Evolutionary conservation across 352 stramenopile genomes (phyloP).

Genomic region (Phytophthora fragariae): DNA sequence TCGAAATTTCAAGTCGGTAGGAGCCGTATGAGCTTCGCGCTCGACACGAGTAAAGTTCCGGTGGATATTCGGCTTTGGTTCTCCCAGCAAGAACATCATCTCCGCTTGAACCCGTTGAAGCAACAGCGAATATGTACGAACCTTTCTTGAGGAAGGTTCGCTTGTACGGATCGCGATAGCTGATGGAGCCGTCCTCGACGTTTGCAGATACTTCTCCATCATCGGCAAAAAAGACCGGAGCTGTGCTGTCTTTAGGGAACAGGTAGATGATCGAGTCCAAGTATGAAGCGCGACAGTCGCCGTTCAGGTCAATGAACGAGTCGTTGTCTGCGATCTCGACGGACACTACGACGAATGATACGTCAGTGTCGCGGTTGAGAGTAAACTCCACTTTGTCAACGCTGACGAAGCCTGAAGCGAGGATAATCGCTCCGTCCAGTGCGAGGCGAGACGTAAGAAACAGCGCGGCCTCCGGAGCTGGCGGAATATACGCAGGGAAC

Average conservation of each 20-base stretch:
- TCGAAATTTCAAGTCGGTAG: background rate
- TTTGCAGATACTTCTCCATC: constrained; percentile 42
- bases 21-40: constrained; percentile 4
- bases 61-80: constrained; percentile 22
- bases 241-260: constrained; percentile 43
- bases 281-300: constrained; percentile 63
- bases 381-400: constrained; percentile 65
- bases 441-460: constrained; percentile 27
- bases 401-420: constrained; percentile 36
- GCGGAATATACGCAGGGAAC: constrained; percentile 51
- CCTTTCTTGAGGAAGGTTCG: constrained; percentile 53
- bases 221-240: constrained; percentile 39
- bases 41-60: constrained; percentile 39
- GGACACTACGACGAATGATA: constrained; percentile 61
- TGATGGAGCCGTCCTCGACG: constrained; percentile 47
- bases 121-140: constrained; percentile 52
- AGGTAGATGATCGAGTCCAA: constrained; percentile 64
- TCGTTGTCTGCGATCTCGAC: constrained; percentile 64
- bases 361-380: constrained; percentile 40
- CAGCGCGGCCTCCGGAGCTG: constrained; percentile 3
- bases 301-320: constrained; percentile 64
- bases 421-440: constrained; percentile 40
- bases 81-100: constrained; percentile 35
- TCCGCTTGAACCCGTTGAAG: constrained; percentile 32
- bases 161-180: constrained; percentile 53